These are phyloP conservation scores for Boletellus ananiceps DNA, from an alignment of 768 basidiomycete genomes.

Conservation along the genomic window DNA sequence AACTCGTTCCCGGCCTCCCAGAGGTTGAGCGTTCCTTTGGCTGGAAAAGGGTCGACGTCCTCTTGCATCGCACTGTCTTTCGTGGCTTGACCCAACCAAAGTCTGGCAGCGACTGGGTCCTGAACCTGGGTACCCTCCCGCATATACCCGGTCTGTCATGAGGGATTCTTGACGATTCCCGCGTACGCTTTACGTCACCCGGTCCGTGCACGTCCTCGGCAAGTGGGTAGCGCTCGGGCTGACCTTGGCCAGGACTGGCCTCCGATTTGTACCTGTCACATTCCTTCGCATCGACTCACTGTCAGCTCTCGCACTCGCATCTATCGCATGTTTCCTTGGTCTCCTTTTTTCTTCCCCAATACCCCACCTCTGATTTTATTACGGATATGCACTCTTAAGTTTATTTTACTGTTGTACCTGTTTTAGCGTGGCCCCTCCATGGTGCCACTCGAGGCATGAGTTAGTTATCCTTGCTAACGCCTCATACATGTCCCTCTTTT, in stretches of 20 bases:
- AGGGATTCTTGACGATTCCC: conserved; percentile 3
- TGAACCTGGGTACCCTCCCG: conserved; percentile 26
- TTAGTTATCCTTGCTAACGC: background rate
- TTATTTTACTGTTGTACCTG: conserved; percentile 10
- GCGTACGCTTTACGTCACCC: background rate
- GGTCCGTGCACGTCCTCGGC: conserved; percentile 12
- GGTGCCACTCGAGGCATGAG: conserved; percentile 6
- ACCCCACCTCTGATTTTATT: conserved; percentile 4
- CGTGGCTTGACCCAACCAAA: conserved; percentile 42
- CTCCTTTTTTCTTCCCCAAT: conserved; percentile 3
- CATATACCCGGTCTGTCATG: conserved; percentile 6
- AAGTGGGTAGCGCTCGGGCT: background rate
- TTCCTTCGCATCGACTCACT: conserved; percentile 15
- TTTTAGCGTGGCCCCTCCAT: background rate
- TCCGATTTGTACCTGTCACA: conserved; percentile 11
- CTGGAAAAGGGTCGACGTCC: conserved; percentile 52
- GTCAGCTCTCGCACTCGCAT: conserved; percentile 12
- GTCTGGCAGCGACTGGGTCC: conserved; percentile 33
- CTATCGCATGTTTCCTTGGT: conserved; percentile 10
- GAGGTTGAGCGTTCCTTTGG: conserved; percentile 43
- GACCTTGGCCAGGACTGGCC: conserved; percentile 22
- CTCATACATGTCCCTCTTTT: background rate
- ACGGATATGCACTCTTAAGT: conserved; percentile 6
- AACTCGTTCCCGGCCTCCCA: conserved; percentile 37
- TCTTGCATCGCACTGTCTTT: conserved; percentile 51